Conservation (phyloP, 73 alveolate genomes). For the Paramecium caudatum region DNA sequence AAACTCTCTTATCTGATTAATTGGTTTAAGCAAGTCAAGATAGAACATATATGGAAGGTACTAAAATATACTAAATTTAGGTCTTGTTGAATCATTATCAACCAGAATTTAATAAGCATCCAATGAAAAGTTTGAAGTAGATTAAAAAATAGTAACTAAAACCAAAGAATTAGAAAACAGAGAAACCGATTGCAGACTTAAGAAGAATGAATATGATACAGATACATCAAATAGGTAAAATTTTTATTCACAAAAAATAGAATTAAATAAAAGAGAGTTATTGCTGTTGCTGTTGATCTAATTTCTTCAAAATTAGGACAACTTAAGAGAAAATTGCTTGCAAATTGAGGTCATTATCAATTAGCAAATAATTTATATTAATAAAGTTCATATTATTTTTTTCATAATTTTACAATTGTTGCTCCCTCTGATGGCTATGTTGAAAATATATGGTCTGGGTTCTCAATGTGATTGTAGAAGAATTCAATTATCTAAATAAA, state of each 20-base stretch:
- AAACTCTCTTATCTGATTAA: constrained; percentile 9
- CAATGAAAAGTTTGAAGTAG: constrained; percentile 64
- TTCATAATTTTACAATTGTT: neutral
- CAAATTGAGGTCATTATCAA: neutral
- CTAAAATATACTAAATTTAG: neutral
- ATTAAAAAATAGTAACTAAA: neutral
- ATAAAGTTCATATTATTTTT: neutral
- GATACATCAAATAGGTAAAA: constrained; percentile 34
- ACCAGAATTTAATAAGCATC: constrained; percentile 37
- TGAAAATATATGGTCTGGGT: constrained; percentile 12
- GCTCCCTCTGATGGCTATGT: constrained; percentile 37
- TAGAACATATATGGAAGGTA: constrained; percentile 65
- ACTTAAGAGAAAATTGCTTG: constrained; percentile 47
- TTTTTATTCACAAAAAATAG: neutral
- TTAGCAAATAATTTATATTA: constrained; percentile 8
- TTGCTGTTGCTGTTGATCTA: constrained; percentile 66
- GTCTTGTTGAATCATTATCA: constrained; percentile 24
- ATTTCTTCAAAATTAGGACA: constrained; percentile 66
- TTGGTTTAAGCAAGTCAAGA: constrained; percentile 46
- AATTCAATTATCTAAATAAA: neutral
- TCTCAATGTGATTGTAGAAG: constrained; percentile 21
- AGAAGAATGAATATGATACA: constrained; percentile 31
- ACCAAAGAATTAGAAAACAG: constrained; percentile 43
- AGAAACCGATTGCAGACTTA: constrained; percentile 68
- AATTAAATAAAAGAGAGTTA: constrained; percentile 45